Percentiles rank a stretch among this genome's conserved stretches.
Conservation (phyloP, 129 eudicot genomes). For the Tagetes erecta region DNA sequence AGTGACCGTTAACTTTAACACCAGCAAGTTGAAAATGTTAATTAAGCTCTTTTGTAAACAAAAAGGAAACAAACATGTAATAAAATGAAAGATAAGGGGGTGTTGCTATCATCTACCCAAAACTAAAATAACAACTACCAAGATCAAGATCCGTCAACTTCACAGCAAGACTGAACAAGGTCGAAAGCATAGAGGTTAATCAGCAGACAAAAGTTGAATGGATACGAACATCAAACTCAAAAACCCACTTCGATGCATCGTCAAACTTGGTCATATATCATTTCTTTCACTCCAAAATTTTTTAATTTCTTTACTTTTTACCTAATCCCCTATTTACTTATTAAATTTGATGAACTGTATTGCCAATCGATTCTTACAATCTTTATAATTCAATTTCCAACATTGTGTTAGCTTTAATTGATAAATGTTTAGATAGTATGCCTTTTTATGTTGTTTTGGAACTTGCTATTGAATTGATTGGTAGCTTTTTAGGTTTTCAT, state of each 20-base stretch:
- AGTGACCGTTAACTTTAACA: too few species aligned
- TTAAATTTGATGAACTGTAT: not conserved
- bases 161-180: not conserved
- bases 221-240: conserved; percentile 28
- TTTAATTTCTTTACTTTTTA: not conserved
- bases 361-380: not conserved
- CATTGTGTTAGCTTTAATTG: too few species aligned
- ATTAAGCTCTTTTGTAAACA: not conserved
- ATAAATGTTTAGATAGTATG: not conserved
- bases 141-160: not conserved
- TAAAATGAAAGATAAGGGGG: conserved; percentile 2
- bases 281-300: not conserved
- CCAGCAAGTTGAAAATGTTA: not conserved
- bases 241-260: conserved; percentile 69
- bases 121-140: conserved; percentile 1
- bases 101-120: not conserved
- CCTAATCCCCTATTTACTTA: not conserved
- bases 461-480: not conserved
- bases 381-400: too few species aligned
- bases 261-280: conserved; percentile 63
- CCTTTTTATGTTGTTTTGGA: not conserved
- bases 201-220: conserved; percentile 2
- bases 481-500: not conserved
- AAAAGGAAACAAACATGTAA: not conserved
- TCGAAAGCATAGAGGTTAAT: not conserved